phyloP scores from a whole-genome alignment of 208 protist genomes.

The Acanthamoeba rhysodes region DNA sequence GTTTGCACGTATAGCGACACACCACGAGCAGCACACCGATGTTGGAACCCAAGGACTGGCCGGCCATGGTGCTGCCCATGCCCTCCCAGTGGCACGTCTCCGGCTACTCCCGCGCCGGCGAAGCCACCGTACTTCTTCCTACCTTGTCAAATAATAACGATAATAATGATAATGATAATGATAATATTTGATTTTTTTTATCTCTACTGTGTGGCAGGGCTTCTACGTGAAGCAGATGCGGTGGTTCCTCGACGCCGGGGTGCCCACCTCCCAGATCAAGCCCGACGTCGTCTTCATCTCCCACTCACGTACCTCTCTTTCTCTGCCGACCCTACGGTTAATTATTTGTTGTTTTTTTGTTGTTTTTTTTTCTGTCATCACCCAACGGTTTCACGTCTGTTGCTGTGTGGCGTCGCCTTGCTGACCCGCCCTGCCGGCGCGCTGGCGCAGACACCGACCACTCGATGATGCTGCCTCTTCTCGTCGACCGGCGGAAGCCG shows the following conservation, averaged over 20 bases:
- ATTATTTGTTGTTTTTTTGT: neutral
- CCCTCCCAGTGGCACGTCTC: conserved; percentile 8
- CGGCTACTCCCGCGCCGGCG: conserved; percentile 55
- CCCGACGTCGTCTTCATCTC: conserved; percentile 49
- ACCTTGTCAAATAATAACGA: too few species aligned
- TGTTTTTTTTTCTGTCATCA: too few species aligned
- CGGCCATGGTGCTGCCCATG: neutral
- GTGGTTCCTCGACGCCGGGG: conserved; percentile 51
- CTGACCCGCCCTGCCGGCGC: neutral
- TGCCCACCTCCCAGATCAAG: conserved; percentile 35
- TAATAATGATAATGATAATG: neutral
- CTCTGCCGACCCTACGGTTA: too few species aligned
- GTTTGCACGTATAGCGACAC: too few species aligned
- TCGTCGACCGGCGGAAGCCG: neutral
- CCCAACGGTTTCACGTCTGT: too few species aligned
- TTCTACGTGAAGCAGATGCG: conserved; percentile 48
- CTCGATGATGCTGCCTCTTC: conserved; percentile 58
- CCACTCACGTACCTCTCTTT: neutral
- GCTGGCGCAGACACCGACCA: neutral
- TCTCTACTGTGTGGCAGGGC: neutral
- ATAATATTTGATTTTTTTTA: neutral
- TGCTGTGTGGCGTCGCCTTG: neutral
- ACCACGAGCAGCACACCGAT: neutral
- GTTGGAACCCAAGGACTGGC: conserved; percentile 39
- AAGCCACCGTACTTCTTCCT: conserved; percentile 39